Evolutionary conservation across 345 rosid genomes (phyloP).

Genomic region (Sisymbrium altissimum): DNA sequence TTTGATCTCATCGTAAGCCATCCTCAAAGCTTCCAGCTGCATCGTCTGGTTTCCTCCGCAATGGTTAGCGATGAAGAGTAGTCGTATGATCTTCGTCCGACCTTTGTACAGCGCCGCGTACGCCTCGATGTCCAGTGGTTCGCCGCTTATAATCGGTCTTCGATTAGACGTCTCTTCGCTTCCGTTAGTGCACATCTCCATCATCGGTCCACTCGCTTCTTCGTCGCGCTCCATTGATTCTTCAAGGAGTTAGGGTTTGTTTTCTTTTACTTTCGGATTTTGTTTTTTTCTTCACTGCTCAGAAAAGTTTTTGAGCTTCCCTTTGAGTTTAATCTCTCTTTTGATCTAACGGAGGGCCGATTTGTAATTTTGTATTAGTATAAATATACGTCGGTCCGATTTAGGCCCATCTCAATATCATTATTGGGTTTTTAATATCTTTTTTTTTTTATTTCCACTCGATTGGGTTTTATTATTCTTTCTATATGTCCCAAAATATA

Average conservation of each 20-base stretch:
- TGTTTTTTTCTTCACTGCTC: background rate
- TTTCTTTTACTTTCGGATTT: background rate
- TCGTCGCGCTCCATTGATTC: conserved; percentile 71
- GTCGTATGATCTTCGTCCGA: conserved; percentile 82
- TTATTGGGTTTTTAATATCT: background rate
- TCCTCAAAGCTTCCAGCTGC: conserved; percentile 80
- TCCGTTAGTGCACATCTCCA: conserved; percentile 71
- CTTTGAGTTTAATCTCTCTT: background rate
- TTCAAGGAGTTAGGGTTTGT: conserved; percentile 33
- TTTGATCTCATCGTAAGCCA: conserved; percentile 95
- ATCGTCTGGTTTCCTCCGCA: conserved; percentile 62
- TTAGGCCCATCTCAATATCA: conserved; percentile 25
- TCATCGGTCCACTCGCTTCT: conserved; percentile 45
- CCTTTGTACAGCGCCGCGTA: conserved; percentile 85
- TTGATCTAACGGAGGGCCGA: background rate
- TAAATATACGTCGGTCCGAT: conserved; percentile 19
- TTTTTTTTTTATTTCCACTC: background rate
- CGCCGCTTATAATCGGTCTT: conserved; percentile 75
- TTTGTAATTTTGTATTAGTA: background rate
- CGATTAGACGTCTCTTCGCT: conserved; percentile 44
- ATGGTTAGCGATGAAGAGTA: conserved; percentile 73
- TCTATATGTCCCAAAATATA: no score
- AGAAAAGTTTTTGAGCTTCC: background rate
- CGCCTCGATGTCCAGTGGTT: conserved; percentile 88
- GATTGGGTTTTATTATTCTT: background rate